A percentile compares a stretch with the other conserved stretches of the same genome.
Conservation (phyloP, 805 yeast species). For the Hanseniaspora lindneri region DNA sequence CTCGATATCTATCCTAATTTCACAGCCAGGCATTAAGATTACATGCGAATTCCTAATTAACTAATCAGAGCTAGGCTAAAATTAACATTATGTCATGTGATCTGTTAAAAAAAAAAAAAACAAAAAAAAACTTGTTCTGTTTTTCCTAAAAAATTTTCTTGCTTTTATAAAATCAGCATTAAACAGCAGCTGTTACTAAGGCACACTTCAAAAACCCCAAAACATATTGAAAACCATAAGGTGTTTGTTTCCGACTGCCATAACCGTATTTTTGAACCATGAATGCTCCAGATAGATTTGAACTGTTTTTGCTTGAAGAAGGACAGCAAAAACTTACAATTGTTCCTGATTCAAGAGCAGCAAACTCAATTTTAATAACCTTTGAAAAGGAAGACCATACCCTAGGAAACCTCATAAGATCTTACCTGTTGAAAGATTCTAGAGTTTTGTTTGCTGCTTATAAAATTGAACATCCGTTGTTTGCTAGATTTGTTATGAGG, state of each 20-base stretch:
- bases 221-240: too few relatives aligned
- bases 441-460: slow-evolving; percentile 94
- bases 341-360: slow-evolving; percentile 87
- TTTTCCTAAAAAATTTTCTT: too few relatives aligned
- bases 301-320: slow-evolving; percentile 90
- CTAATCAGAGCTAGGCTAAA: too few relatives aligned
- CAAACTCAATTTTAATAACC: slow-evolving; percentile 84
- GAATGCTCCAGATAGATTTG: slow-evolving; percentile 99
- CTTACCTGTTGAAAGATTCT: slow-evolving; percentile 74
- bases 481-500: slow-evolving; percentile 88
- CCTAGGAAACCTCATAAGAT: slow-evolving; percentile 75
- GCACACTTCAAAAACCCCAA: neutral
- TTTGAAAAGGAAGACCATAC: slow-evolving; percentile 98
- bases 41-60: too few relatives aligned
- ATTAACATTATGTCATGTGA: too few relatives aligned
- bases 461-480: slow-evolving; percentile 94
- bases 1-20: too few relatives aligned
- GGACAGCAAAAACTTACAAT: slow-evolving; percentile 88
- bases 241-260: too few relatives aligned
- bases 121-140: too few relatives aligned
- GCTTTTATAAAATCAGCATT: too few relatives aligned
- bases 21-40: too few relatives aligned
- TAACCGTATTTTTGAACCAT: slow-evolving; percentile 30
- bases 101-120: too few relatives aligned
- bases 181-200: too few relatives aligned